phyloP scores from a whole-genome alignment of 1,284 basidiomycete genomes.

The Ceratobasidium sp. region DNA sequence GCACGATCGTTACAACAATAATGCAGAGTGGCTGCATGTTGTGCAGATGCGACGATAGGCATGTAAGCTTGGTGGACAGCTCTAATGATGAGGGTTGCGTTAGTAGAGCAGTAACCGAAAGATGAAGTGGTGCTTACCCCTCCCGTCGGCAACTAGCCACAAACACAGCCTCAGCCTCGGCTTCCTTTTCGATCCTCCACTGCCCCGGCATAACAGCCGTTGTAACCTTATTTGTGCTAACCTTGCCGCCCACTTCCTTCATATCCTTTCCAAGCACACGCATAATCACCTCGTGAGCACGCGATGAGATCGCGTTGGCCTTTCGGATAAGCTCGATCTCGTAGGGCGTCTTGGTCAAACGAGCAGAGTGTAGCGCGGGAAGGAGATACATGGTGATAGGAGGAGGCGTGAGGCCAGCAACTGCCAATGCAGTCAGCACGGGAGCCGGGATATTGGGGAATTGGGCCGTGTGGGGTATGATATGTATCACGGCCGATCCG shows the following conservation, averaged over 20 bases:
- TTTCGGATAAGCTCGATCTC: constrained; percentile 80
- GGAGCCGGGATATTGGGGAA: constrained; percentile 66
- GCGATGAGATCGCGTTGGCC: constrained; percentile 85
- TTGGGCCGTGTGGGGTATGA: constrained; percentile 61
- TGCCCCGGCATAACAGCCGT: constrained; percentile 67
- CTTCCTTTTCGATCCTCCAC: constrained; percentile 90
- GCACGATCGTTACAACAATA: constrained; percentile 88
- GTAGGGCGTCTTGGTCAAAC: constrained; percentile 76
- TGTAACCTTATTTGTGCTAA: constrained; percentile 61
- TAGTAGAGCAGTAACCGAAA: neutral
- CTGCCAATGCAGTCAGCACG: constrained; percentile 53
- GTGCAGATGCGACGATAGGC: constrained; percentile 87
- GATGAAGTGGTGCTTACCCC: constrained; percentile 65
- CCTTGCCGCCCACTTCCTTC: constrained; percentile 59
- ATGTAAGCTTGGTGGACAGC: constrained; percentile 88
- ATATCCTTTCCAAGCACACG: constrained; percentile 81
- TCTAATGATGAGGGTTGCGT: constrained; percentile 57
- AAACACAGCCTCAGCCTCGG: constrained; percentile 90
- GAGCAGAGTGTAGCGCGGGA: constrained; percentile 76
- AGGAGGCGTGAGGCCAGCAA: constrained; percentile 58
- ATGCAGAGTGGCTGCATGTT: constrained; percentile 85
- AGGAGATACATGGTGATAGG: constrained; percentile 68
- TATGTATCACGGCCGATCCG: constrained; percentile 65
- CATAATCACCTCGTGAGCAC: constrained; percentile 91
- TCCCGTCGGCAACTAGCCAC: constrained; percentile 86